phyloP scores from a whole-genome alignment of 2,329 filamentous ascomycete species.

The Cytospora piceae region DNA sequence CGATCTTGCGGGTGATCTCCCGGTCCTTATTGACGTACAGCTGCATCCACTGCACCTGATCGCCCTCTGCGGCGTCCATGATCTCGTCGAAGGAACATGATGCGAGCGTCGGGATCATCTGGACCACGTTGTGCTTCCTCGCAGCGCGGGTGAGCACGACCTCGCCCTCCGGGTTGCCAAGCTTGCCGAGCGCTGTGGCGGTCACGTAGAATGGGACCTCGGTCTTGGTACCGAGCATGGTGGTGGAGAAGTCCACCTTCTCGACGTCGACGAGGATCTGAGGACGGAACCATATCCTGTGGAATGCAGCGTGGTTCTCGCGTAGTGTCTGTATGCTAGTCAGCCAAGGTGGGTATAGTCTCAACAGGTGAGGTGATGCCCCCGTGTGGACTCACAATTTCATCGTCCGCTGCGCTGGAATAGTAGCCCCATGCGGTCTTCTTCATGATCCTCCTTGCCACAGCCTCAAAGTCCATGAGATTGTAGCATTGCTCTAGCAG shows the following conservation, averaged over 20 bases:
- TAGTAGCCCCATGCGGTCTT: slow-evolving; percentile 98
- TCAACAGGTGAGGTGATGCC: background rate
- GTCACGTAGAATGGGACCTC: slow-evolving; percentile 95
- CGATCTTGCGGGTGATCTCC: slow-evolving; percentile 84
- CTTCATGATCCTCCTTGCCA: slow-evolving; percentile 90
- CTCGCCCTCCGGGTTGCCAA: slow-evolving; percentile 92
- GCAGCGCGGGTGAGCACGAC: slow-evolving; percentile 86
- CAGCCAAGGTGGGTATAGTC: background rate
- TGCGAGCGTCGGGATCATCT: slow-evolving; percentile 98
- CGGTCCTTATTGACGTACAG: slow-evolving; percentile 98
- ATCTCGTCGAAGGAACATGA: slow-evolving; percentile 99
- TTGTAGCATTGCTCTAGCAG: slow-evolving; percentile 88
- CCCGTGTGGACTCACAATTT: slow-evolving; percentile 64
- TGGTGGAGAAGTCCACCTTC: slow-evolving; percentile 82
- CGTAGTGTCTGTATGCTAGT: slow-evolving; percentile 71
- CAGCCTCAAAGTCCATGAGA: slow-evolving; percentile 92
- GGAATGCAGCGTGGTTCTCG: slow-evolving; percentile 94
- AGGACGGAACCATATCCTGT: slow-evolving; percentile 96
- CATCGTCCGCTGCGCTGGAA: slow-evolving; percentile 87
- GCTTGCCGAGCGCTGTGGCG: slow-evolving; percentile 91
- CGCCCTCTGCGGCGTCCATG: slow-evolving; percentile 76
- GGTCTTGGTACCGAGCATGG: slow-evolving; percentile 87
- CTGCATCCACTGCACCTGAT: slow-evolving; percentile 95
- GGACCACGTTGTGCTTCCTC: slow-evolving; percentile 83
- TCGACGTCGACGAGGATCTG: slow-evolving; percentile 88